These are phyloP conservation scores for Brassica nigra DNA, from an alignment of 345 rosid species.

Conservation along the genomic window DNA sequence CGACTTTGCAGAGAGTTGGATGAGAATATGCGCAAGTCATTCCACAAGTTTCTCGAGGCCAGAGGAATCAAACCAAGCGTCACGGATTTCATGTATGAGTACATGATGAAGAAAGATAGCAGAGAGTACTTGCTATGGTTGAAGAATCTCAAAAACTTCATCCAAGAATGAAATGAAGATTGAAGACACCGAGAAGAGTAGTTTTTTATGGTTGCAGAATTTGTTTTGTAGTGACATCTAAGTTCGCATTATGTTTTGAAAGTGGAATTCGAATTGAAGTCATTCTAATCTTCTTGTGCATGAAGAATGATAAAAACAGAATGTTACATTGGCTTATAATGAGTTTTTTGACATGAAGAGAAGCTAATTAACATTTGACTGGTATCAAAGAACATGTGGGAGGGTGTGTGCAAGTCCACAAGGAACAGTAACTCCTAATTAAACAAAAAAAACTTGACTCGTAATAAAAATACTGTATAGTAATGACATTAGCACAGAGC, in stretches of 20 bases:
- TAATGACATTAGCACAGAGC: slow-evolving; percentile 11
- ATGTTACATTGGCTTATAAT: background rate
- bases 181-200: background rate
- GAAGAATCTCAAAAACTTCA: slow-evolving; percentile 68
- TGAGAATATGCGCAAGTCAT: slow-evolving; percentile 76
- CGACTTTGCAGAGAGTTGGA: slow-evolving; percentile 69
- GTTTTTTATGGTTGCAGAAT: background rate
- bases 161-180: slow-evolving; percentile 49
- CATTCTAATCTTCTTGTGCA: background rate
- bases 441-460: slow-evolving; percentile 4
- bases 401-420: slow-evolving; percentile 15
- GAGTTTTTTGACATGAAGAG: slow-evolving; percentile 6
- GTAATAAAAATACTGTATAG: background rate
- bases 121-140: slow-evolving; percentile 70
- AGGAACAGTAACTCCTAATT: slow-evolving; percentile 29
- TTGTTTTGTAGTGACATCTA: slow-evolving; percentile 9
- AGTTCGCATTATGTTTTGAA: background rate
- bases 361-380: slow-evolving; percentile 30
- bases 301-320: background rate
- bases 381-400: slow-evolving; percentile 28
- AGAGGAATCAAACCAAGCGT: slow-evolving; percentile 80
- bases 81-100: slow-evolving; percentile 76
- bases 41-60: slow-evolving; percentile 72
- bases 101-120: slow-evolving; percentile 84
- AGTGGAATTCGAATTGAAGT: background rate